Percentiles rank a stretch among this genome's conserved stretches.
phyloP scores from a whole-genome alignment of 306 rosid genomes.

The Erythrophleum fordii region DNA sequence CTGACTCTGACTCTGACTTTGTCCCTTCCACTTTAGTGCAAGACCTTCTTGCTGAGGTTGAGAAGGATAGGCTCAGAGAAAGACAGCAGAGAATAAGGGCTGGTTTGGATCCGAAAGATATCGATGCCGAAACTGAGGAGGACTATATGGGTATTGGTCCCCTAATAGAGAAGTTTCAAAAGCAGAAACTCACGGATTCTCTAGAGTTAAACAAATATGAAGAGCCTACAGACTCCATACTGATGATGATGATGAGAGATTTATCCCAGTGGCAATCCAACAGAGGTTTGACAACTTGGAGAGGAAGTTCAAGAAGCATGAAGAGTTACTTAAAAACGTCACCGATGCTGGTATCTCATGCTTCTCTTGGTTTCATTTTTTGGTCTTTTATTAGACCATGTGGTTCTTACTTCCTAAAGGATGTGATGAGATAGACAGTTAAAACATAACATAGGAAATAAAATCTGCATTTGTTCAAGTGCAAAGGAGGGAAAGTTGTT shows the following conservation, averaged over 20 bases:
- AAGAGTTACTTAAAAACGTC: constrained; percentile 65
- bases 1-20: background rate
- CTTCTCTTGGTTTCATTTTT: background rate
- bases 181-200: constrained; percentile 49
- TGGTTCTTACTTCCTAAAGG: too few relatives aligned
- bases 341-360: constrained; percentile 51
- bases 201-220: constrained; percentile 49
- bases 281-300: constrained; percentile 55
- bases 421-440: too few relatives aligned
- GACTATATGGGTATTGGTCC: constrained; percentile 73
- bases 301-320: constrained; percentile 68
- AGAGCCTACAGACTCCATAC: constrained; percentile 81
- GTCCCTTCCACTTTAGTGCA: constrained; percentile 34
- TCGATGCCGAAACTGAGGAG: constrained; percentile 60
- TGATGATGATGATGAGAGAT: constrained; percentile 70
- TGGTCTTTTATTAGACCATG: background rate
- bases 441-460: background rate
- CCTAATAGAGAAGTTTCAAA: constrained; percentile 69
- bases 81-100: constrained; percentile 57
- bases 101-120: constrained; percentile 68
- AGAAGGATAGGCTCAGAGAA: constrained; percentile 68
- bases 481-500: background rate
- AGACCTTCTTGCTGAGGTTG: constrained; percentile 66
- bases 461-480: background rate
- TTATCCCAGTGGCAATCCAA: constrained; percentile 46